Percentiles rank a stretch among this genome's conserved stretches.
Conservation (phyloP, 495 filamentous ascomycete genomes). For the Tuber microsphaerosporum region DNA sequence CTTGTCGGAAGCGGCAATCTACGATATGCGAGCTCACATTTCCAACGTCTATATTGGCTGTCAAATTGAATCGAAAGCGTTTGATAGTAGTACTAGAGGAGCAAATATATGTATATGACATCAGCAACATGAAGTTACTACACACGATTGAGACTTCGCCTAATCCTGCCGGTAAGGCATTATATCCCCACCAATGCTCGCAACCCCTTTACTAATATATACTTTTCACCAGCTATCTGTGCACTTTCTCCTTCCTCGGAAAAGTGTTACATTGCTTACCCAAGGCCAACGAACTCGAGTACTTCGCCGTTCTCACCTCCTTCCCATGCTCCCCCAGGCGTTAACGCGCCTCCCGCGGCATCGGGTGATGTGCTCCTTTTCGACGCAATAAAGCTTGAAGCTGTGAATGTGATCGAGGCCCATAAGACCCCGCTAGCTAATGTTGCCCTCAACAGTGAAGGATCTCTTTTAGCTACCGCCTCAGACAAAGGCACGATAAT, state of each 20-base stretch:
- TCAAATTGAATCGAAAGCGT: conserved; percentile 86
- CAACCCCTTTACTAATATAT: conserved; percentile 12
- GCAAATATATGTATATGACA: conserved; percentile 95
- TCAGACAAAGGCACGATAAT: conserved; percentile 98
- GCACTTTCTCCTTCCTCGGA: conserved; percentile 92
- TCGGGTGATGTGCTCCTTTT: conserved; percentile 90
- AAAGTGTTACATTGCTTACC: conserved; percentile 87
- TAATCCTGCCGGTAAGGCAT: conserved; percentile 64
- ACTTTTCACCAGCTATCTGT: conserved; percentile 61
- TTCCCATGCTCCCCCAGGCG: conserved; percentile 75
- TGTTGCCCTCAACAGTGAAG: conserved; percentile 83
- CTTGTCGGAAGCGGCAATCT: conserved; percentile 61
- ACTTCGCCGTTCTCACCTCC: conserved; percentile 59
- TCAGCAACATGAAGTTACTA: conserved; percentile 91
- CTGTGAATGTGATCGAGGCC: conserved; percentile 87
- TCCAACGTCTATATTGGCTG: conserved; percentile 83
- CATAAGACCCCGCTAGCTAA: conserved; percentile 86
- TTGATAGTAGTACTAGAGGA: conserved; percentile 89
- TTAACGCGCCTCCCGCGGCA: conserved; percentile 66
- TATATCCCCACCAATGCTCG: background rate
- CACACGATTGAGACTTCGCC: conserved; percentile 87
- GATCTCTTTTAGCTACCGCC: conserved; percentile 86
- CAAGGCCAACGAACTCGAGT: conserved; percentile 67
- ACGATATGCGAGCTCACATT: conserved; percentile 99
- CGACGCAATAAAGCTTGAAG: conserved; percentile 76